Base-by-base conservation (phyloP, 2,329 filamentous ascomycete genomes). In the Claviceps spartinae region DNA sequence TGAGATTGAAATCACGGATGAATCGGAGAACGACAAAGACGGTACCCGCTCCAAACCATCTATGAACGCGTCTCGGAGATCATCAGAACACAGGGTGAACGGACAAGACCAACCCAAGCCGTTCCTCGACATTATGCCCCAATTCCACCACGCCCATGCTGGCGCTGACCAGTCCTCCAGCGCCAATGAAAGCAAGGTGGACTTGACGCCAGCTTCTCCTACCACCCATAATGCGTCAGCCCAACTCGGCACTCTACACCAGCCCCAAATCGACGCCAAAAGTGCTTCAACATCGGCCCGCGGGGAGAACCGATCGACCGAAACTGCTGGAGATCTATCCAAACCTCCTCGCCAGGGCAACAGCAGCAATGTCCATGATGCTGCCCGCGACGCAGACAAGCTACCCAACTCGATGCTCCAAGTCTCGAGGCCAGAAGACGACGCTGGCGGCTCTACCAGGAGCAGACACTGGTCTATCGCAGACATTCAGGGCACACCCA, bases 391-490 rank as follows among this genome's bases (percentile, higher is more conserved):
- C 9, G 61, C 63, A 6, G 67, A 71, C 16, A 67, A 63, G 49
- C 67, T 67, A 6, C 59, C 67, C 30, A 65, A 69, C 38, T 61
- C 67, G 3, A 59, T 62, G 3, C 54, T 65, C 8, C 58, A 63
- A 14, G 57, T 67, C 13, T 57, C 62, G 26, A 54, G 57, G 36
- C 55, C 47, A 20, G 57, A 61, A 11, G 58, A 60, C 22, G 54
- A 55, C 6, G 58, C 58, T 16, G 58, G 58, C 11, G 30, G 30
- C 14, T 59, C 51, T 2, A 26, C 58, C 43, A 62, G 57, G 42
- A 60, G 65, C 41, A 67, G 71, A 2, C 73, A 75, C 55, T 81
- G 77, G 76, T 74, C 73, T 2, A 74, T 79, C 36, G 71, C 72
- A 1, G 70, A 76, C 50, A 69, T 44, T 44, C 42, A 68, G 49